These are phyloP conservation scores for Paramyrothecium roridum DNA, from an alignment of 2,329 filamentous ascomycete genomes.

Conservation along the genomic window DNA sequence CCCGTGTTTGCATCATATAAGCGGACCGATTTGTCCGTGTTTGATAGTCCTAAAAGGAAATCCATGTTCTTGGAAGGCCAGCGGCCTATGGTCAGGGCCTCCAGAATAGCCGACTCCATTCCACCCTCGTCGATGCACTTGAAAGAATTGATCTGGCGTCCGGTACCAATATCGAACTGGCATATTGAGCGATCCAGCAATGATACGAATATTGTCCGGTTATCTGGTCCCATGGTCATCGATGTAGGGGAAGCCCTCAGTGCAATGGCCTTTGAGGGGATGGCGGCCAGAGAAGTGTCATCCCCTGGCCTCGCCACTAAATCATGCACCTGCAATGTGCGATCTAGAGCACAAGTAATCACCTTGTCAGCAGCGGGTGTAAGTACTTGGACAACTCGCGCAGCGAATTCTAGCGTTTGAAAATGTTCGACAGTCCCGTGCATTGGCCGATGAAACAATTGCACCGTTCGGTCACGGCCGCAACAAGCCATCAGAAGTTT, in stretches of 20 bases:
- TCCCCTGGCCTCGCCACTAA: conserved; percentile 67
- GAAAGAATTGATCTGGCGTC: conserved; percentile 69
- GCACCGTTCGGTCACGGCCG: conserved; percentile 86
- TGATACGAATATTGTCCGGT: conserved; percentile 55
- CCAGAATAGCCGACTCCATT: conserved; percentile 77
- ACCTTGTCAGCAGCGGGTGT: conserved; percentile 73
- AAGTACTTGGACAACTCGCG: conserved; percentile 73
- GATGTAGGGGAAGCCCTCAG: conserved; percentile 85
- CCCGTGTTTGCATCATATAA: conserved; percentile 81
- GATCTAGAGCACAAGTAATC: conserved; percentile 84
- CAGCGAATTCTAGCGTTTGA: conserved; percentile 91
- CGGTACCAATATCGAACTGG: conserved; percentile 62
- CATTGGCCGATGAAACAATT: conserved; percentile 69
- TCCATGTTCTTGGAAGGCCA: conserved; percentile 53
- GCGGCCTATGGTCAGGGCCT: conserved; percentile 67
- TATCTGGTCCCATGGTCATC: conserved; percentile 68
- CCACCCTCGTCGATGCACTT: conserved; percentile 79
- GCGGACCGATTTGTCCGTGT: conserved; percentile 92
- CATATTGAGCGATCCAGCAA: conserved; percentile 58
- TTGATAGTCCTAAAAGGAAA: conserved; percentile 82
- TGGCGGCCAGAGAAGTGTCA: conserved; percentile 66
- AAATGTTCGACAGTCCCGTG: conserved; percentile 68
- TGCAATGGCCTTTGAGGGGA: conserved; percentile 73
- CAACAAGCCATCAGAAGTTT: conserved; percentile 73
- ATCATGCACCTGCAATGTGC: conserved; percentile 81